Evolutionary conservation across 2,329 filamentous ascomycete genomes (phyloP), one percentile per base, ranked within the genome.

Genomic region (Venturia pyrina): DNA sequence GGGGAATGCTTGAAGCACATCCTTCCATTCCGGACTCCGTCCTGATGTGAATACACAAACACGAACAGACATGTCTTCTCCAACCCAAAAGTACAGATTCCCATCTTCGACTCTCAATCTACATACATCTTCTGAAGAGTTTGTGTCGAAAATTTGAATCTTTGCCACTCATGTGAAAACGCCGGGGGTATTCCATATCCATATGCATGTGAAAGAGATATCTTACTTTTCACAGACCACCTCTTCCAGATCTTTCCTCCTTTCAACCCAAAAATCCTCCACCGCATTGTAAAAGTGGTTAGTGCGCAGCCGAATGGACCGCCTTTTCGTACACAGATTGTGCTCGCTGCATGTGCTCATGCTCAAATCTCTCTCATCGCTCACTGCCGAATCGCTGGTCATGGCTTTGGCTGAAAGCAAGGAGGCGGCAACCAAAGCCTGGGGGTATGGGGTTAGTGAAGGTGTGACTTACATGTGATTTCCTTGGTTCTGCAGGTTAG

Each of bases 1-100:
- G 48, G 48, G 48, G 48, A 53, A 53, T 53, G 48, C 48, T 53
- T 53, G 48, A 53, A 50, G 46, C 46, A 8, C 46, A 50, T 53
- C 24, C 48, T 24, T 21, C 7, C n/a, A n/a, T 11, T 10, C 24
- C 46, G n/a, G 7, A 28, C 48, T 2, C 6, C 21, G 15, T 53
- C 21, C 28, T 40, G 28, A 28, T 24, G 21, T 24, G 5, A 24
- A 28, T 28, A 24, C 4, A 13, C 17, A 15, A 15, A 37, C 28
- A 34, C 19, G 28, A 59, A 59, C n/a, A 43, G 5, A 43, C 0
- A 13, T 3, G 37, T n/a, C 53, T 21, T 10, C 17, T 11, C 53
- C 53, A 3, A 34, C 15, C 28, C 15, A 37, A n/a, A n/a, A 37
- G 17, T 37, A 59, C 32, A 28, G 10, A 13, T 11, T 15, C 24